Percentiles rank a stretch among this genome's conserved stretches.
Conservation (phyloP, 768 basidiomycete genomes). For the Hypholoma fasciculare region DNA sequence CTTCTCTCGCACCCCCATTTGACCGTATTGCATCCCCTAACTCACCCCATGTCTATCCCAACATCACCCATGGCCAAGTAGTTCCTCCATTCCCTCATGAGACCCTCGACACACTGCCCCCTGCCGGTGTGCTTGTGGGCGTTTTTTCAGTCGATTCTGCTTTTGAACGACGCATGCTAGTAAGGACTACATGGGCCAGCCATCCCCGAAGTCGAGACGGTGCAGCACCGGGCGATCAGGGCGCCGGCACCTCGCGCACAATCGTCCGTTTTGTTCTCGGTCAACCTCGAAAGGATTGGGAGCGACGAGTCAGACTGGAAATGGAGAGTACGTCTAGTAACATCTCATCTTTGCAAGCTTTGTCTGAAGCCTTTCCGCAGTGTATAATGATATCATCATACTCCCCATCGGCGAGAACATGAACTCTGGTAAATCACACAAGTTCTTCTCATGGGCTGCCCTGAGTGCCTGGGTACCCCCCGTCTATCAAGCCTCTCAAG, state of each 20-base stretch:
- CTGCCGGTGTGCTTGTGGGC: slow-evolving; percentile 85
- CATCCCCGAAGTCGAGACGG: slow-evolving; percentile 79
- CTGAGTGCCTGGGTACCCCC: slow-evolving; percentile 91
- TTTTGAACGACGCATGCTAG: slow-evolving; percentile 82
- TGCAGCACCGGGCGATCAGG: slow-evolving; percentile 67
- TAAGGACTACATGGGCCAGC: slow-evolving; percentile 87
- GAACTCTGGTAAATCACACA: slow-evolving; percentile 92
- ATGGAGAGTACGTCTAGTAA: slow-evolving; percentile 73
- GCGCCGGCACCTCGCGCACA: slow-evolving; percentile 76
- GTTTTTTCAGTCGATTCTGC: slow-evolving; percentile 89
- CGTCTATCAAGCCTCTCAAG: slow-evolving; percentile 51
- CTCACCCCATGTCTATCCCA: slow-evolving; percentile 41
- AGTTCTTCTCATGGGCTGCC: slow-evolving; percentile 92
- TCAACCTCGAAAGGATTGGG: slow-evolving; percentile 77
- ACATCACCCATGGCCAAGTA: slow-evolving; percentile 29
- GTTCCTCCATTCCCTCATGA: slow-evolving; percentile 65
- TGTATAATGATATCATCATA: slow-evolving; percentile 84
- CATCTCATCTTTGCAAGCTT: slow-evolving; percentile 8
- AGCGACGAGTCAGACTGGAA: slow-evolving; percentile 78
- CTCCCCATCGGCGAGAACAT: slow-evolving; percentile 90
- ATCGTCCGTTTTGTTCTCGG: slow-evolving; percentile 90
- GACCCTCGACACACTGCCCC: slow-evolving; percentile 71
- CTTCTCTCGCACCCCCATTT: slow-evolving; percentile 43
- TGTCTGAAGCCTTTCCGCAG: slow-evolving; percentile 35
- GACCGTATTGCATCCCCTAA: slow-evolving; percentile 39